Percentiles rank a stretch among this genome's conserved stretches.
These are phyloP conservation scores for Botryotinia narcissicola DNA, from an alignment of 2,329 filamentous ascomycete species.

Conservation along the genomic window DNA sequence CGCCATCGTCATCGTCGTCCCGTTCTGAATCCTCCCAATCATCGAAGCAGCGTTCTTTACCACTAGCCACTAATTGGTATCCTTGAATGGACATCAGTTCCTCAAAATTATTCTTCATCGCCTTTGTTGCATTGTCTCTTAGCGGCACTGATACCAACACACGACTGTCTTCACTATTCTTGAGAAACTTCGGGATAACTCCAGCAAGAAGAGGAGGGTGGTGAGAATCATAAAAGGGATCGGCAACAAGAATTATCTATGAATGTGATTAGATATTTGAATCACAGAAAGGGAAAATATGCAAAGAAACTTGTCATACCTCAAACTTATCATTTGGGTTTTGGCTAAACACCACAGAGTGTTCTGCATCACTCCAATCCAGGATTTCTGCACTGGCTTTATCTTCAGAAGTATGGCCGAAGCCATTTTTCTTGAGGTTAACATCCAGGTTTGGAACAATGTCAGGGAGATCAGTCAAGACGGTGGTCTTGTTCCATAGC, in stretches of 20 bases:
- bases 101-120: conserved; percentile 13
- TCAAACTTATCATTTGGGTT: conserved; percentile 49
- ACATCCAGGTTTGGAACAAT: conserved; percentile 78
- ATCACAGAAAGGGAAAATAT: conserved; percentile 11
- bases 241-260: conserved; percentile 77
- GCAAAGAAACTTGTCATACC: conserved; percentile 20
- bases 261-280: neutral
- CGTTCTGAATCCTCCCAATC: conserved; percentile 16
- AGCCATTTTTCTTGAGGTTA: conserved; percentile 64
- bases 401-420: conserved; percentile 56
- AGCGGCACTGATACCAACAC: conserved; percentile 80
- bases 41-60: conserved; percentile 14
- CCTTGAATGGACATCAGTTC: neutral
- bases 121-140: conserved; percentile 62
- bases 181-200: conserved; percentile 68
- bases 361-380: conserved; percentile 48
- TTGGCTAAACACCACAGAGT: conserved; percentile 30
- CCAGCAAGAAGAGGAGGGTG: conserved; percentile 74
- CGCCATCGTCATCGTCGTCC: conserved; percentile 8
- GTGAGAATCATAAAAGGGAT: conserved; percentile 81
- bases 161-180: conserved; percentile 51
- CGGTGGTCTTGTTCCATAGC: conserved; percentile 62
- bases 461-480: conserved; percentile 78
- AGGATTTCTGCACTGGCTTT: conserved; percentile 62
- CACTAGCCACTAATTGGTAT: conserved; percentile 4